These are phyloP conservation scores for Russula vinacea DNA, from an alignment of 768 basidiomycete species.

Conservation along the genomic window DNA sequence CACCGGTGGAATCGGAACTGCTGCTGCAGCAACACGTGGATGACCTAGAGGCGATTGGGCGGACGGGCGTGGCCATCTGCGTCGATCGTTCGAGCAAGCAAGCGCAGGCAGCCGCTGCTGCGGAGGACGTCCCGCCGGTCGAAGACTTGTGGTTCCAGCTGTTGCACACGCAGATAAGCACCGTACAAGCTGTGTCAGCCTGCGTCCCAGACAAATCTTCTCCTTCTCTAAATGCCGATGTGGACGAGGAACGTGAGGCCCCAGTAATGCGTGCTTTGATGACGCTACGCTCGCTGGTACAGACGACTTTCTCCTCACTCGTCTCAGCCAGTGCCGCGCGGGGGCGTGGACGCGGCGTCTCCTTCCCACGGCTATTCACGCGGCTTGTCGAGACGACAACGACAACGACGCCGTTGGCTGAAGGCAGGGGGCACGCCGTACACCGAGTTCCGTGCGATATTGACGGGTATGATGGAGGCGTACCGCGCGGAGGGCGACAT, in stretches of 20 bases:
- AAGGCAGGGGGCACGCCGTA: slow-evolving; percentile 59
- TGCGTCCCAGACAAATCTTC: slow-evolving; percentile 32
- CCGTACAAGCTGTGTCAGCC: slow-evolving; percentile 66
- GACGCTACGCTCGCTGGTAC: slow-evolving; percentile 68
- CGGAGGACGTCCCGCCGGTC: slow-evolving; percentile 41
- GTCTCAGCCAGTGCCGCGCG: slow-evolving; percentile 68
- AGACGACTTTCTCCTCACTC: slow-evolving; percentile 78
- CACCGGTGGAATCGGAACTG: slow-evolving; percentile 27
- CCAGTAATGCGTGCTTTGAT: slow-evolving; percentile 40
- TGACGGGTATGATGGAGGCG: slow-evolving; percentile 93
- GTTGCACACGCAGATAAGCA: slow-evolving; percentile 75
- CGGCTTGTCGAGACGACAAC: slow-evolving; percentile 77
- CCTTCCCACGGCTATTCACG: slow-evolving; percentile 91
- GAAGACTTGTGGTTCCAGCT: slow-evolving; percentile 92
- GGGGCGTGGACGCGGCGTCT: slow-evolving; percentile 57
- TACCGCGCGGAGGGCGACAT: slow-evolving; percentile 92
- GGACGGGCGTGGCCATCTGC: slow-evolving; percentile 66
- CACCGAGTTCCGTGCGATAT: slow-evolving; percentile 85
- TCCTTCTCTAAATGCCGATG: slow-evolving; percentile 13
- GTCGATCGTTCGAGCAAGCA: slow-evolving; percentile 51
- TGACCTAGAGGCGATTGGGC: slow-evolving; percentile 56
- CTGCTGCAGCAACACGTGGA: slow-evolving; percentile 39
- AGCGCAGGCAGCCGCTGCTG: slow-evolving; percentile 32
- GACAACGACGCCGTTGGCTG: slow-evolving; percentile 14
- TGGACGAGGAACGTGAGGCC: not conserved